Conservation (phyloP, 345 rosid species). For the Eucalyptus curtisii region DNA sequence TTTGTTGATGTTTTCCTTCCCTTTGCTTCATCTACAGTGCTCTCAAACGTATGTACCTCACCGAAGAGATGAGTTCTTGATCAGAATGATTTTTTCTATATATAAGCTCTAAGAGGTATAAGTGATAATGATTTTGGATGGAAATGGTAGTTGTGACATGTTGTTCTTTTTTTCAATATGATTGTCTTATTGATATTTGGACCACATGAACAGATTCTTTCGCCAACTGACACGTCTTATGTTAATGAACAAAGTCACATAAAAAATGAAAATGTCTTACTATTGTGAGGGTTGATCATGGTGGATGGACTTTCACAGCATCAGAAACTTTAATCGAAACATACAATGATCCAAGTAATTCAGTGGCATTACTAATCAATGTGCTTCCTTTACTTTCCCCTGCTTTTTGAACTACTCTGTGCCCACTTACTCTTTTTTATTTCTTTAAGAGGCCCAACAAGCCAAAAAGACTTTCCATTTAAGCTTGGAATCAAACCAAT, state of each 20-base stretch:
- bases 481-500: not conserved
- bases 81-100: not conserved
- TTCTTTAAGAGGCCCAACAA: not conserved
- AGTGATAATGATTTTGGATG: not conserved
- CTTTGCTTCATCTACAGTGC: not conserved
- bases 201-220: not conserved
- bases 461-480: not conserved
- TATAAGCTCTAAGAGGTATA: not conserved
- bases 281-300: not conserved
- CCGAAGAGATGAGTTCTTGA: not conserved
- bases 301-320: not conserved
- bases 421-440: not conserved
- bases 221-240: not conserved
- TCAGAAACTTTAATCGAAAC: not conserved
- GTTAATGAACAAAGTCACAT: not conserved
- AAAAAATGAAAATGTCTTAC: not conserved
- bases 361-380: not conserved
- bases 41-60: not conserved
- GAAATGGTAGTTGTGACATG: not conserved
- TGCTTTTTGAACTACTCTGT: not conserved
- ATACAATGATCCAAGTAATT: not conserved
- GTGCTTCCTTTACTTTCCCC: not conserved
- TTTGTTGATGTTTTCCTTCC: not conserved
- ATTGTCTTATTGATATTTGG: not conserved
- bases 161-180: not conserved